Evolutionary conservation across 768 basidiomycete species (phyloP).

Genomic region (Atractiella rhizophila): DNA sequence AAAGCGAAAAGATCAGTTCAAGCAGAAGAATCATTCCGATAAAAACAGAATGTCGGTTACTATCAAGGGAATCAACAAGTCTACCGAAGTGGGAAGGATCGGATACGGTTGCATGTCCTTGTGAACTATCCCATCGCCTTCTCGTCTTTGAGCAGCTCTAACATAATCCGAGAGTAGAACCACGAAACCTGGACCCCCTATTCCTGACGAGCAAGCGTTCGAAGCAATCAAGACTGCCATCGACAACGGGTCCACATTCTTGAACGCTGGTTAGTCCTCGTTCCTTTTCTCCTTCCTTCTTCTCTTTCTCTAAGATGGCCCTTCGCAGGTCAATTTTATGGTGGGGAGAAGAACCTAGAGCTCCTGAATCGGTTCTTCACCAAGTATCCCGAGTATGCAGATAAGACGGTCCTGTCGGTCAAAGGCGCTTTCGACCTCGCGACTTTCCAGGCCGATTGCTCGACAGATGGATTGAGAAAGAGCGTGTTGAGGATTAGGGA

Average conservation of each 20-base stretch:
- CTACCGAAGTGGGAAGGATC: no score
- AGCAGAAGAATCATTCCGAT: no score
- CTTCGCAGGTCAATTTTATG: slow-evolving; percentile 32
- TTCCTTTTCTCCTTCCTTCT: not conserved
- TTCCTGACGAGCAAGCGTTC: slow-evolving; percentile 38
- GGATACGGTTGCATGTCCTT: no score
- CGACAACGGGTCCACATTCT: slow-evolving; percentile 17
- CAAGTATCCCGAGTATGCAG: slow-evolving; percentile 25
- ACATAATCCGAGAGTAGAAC: no score
- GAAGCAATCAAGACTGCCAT: slow-evolving; percentile 31
- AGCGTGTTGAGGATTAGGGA: no score
- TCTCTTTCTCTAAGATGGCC: not conserved
- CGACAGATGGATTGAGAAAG: no score
- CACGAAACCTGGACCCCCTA: no score
- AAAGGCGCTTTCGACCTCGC: slow-evolving; percentile 23
- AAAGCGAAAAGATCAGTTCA: no score
- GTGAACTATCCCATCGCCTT: no score
- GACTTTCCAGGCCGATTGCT: slow-evolving; percentile 7
- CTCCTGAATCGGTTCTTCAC: slow-evolving; percentile 31
- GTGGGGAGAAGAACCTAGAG: slow-evolving; percentile 28
- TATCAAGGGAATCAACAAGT: no score
- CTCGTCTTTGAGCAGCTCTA: no score
- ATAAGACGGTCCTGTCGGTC: slow-evolving; percentile 29
- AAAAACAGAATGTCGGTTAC: no score
- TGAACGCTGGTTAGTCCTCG: slow-evolving; percentile 26